Base-by-base conservation (phyloP, 371 early-diverging fungal genomes). In the Sporodiniella umbellata region DNA sequence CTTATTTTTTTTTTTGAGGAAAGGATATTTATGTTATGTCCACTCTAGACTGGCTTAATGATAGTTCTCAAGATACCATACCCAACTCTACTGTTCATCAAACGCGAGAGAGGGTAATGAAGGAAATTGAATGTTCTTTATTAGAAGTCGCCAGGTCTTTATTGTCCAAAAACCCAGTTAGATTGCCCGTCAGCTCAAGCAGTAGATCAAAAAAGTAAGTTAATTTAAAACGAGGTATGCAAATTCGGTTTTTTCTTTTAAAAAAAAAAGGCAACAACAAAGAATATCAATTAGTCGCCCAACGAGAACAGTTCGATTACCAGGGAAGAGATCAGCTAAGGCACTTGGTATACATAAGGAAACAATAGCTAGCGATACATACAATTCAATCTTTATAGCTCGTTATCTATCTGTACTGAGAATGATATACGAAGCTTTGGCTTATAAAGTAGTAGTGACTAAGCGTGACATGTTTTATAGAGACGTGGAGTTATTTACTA, bases 381-480 rank as follows among this genome's bases (percentile, higher is more conserved):
- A 31, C 31, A n/a, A n/a, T n/a, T n/a, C n/a, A n/a, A n/a, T n/a
- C 12, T 31, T 31, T 8, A 11, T 43, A 75, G 71, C 77, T 18
- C 64, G 70, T 2, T 68, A 66, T 35, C 15, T 76, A 2, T 61
- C 62, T 17, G 65, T 76, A 4, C 24, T 76, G 22, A 66, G 70
- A 44, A 65, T 66, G 45, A 62, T 76, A n/a, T 69, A 76, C 33
- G 73, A 70, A 48, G 68, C 77, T 0, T 26, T 76, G 5, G 52
- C 56, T 1, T 50, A 51, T 37, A 60, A 59, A 35, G 57, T 66
- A 0, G 45, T 70, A 7, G 48, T 70, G 3, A 68, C 77, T 7
- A 76, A 76, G 53, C 58, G 77, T 19, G 68, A 66, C 19, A 72
- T 76, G n/a, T 76, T 45, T 48, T 76, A 76, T 47, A 54, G 68